Percentiles rank a stretch among this genome's conserved stretches.
These are phyloP conservation scores for Venturia nashicola DNA, from an alignment of 2,329 filamentous ascomycete species.

Conservation along the genomic window DNA sequence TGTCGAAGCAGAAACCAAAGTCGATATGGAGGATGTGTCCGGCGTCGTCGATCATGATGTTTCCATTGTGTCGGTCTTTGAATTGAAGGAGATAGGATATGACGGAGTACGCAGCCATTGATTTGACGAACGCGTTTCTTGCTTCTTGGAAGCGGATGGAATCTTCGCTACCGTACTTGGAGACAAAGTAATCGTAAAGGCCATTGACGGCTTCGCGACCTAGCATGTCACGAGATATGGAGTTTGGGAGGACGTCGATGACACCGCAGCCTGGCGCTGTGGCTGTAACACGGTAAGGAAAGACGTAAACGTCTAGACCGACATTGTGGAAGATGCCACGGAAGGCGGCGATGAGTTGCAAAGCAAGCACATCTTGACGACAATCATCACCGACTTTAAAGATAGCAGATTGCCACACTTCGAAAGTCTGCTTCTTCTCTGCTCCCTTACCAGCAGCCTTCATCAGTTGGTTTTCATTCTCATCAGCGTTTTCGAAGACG, in stretches of 20 bases:
- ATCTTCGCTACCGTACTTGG: conserved; percentile 94
- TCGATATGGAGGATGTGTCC: conserved; percentile 98
- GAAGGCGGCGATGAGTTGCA: conserved; percentile 98
- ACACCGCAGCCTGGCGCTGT: conserved; percentile 96
- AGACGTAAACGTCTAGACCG: conserved; percentile 92
- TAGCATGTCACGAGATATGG: conserved; percentile 96
- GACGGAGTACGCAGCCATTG: conserved; percentile 95
- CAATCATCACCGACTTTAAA: conserved; percentile 99
- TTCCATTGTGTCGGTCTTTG: conserved; percentile 98
- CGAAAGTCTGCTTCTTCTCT: conserved; percentile 31
- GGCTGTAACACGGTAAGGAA: conserved; percentile 92
- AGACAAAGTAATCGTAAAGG: conserved; percentile 95
- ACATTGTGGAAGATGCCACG: conserved; percentile 92
- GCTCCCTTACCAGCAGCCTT: conserved; percentile 26
- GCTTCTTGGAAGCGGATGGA: conserved; percentile 91
- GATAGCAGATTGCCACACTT: conserved; percentile 98
- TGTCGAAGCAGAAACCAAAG: conserved; percentile 99
- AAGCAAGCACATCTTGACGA: conserved; percentile 85
- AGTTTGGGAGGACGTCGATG: conserved; percentile 95
- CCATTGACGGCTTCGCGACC: conserved; percentile 96
- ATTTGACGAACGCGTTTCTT: conserved; percentile 95
- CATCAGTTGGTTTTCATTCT: conserved; percentile 22
- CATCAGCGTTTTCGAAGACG: conserved; percentile 40
- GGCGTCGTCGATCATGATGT: conserved; percentile 98
- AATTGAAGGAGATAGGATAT: conserved; percentile 96